These are phyloP conservation scores for Paratinospora sagittata DNA, from an alignment of 164 flowering plant species.

Conservation along the genomic window DNA sequence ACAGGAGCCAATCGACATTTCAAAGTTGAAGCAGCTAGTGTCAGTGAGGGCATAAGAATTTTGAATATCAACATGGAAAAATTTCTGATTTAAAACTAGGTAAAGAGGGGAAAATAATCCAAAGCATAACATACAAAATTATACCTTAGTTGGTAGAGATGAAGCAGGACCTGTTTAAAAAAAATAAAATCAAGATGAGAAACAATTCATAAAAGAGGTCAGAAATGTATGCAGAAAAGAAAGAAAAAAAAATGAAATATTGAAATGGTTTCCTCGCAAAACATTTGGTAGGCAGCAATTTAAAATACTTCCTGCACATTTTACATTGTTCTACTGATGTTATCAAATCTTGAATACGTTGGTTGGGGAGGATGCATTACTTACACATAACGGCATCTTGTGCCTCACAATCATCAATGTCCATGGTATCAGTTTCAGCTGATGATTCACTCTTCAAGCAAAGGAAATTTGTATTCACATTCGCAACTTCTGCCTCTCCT, in stretches of 20 bases:
- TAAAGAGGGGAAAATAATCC: not conserved
- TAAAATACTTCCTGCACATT: not conserved
- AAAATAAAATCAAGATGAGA: constrained; percentile 13
- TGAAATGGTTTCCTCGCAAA: not conserved
- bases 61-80: not conserved
- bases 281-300: not conserved
- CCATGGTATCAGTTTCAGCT: constrained; percentile 63
- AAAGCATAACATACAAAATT: not conserved
- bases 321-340: not conserved
- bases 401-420: constrained; percentile 29
- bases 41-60: not conserved
- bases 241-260: not conserved
- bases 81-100: not conserved
- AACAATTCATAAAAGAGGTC: constrained; percentile 6
- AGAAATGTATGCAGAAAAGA: not conserved
- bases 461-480: constrained; percentile 16
- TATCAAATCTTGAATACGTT: not conserved
- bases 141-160: constrained; percentile 41
- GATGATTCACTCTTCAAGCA: constrained; percentile 44
- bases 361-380: constrained; percentile 1
- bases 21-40: not conserved
- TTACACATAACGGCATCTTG: constrained; percentile 37
- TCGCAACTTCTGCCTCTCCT: constrained; percentile 27
- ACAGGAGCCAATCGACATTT: not conserved
- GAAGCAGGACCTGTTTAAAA: constrained; percentile 42